phyloP scores from a whole-genome alignment of 768 basidiomycete species.

The Lactifluus piperatus region DNA sequence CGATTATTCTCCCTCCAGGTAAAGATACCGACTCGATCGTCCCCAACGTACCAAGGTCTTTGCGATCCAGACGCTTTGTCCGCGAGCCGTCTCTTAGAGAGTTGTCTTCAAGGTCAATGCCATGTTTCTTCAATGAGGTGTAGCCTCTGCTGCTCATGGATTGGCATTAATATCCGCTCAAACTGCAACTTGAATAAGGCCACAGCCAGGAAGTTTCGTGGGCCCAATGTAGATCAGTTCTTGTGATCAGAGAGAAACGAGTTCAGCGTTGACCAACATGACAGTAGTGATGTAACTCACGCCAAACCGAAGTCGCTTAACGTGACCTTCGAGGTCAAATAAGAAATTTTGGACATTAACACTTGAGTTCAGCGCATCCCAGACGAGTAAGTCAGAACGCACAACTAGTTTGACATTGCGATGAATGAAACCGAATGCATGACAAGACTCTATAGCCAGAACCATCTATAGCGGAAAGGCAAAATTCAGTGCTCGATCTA shows the following conservation, averaged over 20 bases:
- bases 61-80: conserved; percentile 72
- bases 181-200: conserved; percentile 20
- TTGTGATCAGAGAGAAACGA: conserved; percentile 27
- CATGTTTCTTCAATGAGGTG: conserved; percentile 87
- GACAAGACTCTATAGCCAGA: conserved; percentile 86
- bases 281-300: conserved; percentile 40
- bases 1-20: conserved; percentile 95
- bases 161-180: conserved; percentile 12
- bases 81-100: conserved; percentile 58
- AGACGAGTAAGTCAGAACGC: conserved; percentile 25
- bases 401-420: conserved; percentile 96
- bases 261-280: neutral
- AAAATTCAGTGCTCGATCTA: conserved; percentile 3
- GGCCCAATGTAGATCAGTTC: conserved; percentile 92
- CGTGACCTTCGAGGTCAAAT: conserved; percentile 85
- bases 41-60: conserved; percentile 73
- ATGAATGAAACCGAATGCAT: conserved; percentile 94
- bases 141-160: conserved; percentile 77
- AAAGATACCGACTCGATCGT: conserved; percentile 77
- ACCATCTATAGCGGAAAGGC: conserved; percentile 64
- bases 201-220: conserved; percentile 83
- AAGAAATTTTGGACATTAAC: conserved; percentile 71
- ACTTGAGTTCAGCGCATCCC: neutral
- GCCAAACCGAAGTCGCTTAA: conserved; percentile 95
- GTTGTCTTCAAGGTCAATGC: conserved; percentile 86